Evolutionary conservation across 2,329 filamentous ascomycete species (phyloP).

Genomic region (Arthrobotrys musiformis): DNA sequence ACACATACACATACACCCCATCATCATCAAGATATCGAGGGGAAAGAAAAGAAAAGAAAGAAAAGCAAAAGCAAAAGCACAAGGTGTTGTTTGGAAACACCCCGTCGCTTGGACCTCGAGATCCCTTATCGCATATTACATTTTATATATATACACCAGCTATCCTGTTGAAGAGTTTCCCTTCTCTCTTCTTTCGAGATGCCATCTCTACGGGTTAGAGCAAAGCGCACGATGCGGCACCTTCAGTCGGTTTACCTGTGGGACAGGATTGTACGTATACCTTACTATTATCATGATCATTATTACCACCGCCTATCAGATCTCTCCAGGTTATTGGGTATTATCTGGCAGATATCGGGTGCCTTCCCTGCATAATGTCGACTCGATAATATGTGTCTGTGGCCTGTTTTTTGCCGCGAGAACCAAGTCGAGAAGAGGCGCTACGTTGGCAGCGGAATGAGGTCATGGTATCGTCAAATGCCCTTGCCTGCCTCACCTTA

Average conservation of each 20-base stretch:
- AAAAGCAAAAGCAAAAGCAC: too few relatives aligned
- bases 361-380: background rate
- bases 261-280: constrained; percentile 54
- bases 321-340: background rate
- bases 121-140: background rate
- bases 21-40: background rate
- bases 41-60: constrained; percentile 8
- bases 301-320: constrained; percentile 11
- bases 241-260: constrained; percentile 54
- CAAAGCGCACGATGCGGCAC: constrained; percentile 54
- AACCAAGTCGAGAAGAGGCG: background rate
- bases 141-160: constrained; percentile 20
- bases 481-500: constrained; percentile 44
- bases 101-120: constrained; percentile 26
- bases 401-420: background rate
- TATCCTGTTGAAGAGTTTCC: constrained; percentile 30
- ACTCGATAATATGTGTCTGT: background rate
- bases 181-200: constrained; percentile 33
- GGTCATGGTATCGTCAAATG: constrained; percentile 55
- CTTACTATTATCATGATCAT: background rate
- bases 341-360: background rate
- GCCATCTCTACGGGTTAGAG: constrained; percentile 41
- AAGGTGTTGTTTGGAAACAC: constrained; percentile 9
- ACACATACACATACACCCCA: too few relatives aligned
- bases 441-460: constrained; percentile 43